Conservation (phyloP, 1,284 basidiomycete species). For the Cryptococcus depauperatus region DNA sequence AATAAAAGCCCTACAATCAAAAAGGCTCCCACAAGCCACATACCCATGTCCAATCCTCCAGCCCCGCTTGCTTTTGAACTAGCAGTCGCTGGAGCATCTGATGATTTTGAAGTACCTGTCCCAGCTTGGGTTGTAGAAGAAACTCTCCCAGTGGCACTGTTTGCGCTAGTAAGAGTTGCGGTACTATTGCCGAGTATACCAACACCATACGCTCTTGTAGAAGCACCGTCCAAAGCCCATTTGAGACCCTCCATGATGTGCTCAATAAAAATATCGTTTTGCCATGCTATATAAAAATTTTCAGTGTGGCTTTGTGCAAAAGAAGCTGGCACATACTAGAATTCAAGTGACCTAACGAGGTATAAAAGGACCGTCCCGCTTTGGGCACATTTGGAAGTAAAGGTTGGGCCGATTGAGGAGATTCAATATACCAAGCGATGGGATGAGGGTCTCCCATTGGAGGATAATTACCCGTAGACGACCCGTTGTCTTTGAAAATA, state of each 20-base stretch:
- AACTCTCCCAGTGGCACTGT: not conserved
- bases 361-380: conserved; percentile 71
- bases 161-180: not conserved
- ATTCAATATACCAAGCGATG: conserved; percentile 68
- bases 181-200: conserved; percentile 36
- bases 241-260: conserved; percentile 66
- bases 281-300: too few species aligned
- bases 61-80: too few species aligned
- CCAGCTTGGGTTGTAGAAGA: not conserved
- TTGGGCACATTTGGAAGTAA: conserved; percentile 38
- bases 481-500: conserved; percentile 23
- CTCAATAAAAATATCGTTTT: conserved; percentile 57
- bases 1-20: too few species aligned
- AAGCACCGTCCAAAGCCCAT: conserved; percentile 57
- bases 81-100: too few species aligned
- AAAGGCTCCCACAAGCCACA: too few species aligned
- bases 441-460: conserved; percentile 40
- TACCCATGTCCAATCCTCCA: too few species aligned
- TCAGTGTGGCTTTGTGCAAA: too few species aligned
- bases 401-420: conserved; percentile 52
- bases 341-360: conserved; percentile 64
- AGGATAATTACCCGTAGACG: conserved; percentile 30
- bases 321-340: conserved; percentile 49
- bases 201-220: conserved; percentile 37
- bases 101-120: too few species aligned